Conservation (phyloP, 2,329 filamentous ascomycete species). For the Verticillium klebahnii region DNA sequence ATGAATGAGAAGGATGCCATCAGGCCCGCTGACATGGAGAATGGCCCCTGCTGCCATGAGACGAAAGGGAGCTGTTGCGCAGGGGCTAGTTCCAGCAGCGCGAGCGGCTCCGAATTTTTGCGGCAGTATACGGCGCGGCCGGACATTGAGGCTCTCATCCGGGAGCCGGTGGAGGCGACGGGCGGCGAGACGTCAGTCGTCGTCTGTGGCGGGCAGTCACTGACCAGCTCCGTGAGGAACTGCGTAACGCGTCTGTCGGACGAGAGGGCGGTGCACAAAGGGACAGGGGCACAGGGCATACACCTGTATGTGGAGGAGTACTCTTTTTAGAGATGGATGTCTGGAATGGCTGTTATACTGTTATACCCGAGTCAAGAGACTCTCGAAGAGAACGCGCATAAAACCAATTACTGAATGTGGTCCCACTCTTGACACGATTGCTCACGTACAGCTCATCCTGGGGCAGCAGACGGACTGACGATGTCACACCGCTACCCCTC, state of each 20-base stretch:
- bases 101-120: slow-evolving; percentile 24
- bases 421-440: neutral
- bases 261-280: slow-evolving; percentile 60
- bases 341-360: neutral
- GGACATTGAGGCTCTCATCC: slow-evolving; percentile 46
- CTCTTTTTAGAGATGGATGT: slow-evolving; percentile 33
- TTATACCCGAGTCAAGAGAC: neutral
- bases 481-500: neutral
- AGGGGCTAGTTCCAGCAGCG: slow-evolving; percentile 11
- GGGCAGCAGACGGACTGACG: neutral
- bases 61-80: neutral
- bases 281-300: slow-evolving; percentile 59
- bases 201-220: slow-evolving; percentile 53
- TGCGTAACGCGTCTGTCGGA: slow-evolving; percentile 52
- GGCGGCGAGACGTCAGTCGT: slow-evolving; percentile 58
- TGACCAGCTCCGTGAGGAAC: slow-evolving; percentile 50
- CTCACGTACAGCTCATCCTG: neutral
- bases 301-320: slow-evolving; percentile 58
- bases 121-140: slow-evolving; percentile 42
- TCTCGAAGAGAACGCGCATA: neutral
- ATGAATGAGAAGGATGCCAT: neutral
- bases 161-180: slow-evolving; percentile 49
- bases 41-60: slow-evolving; percentile 13
- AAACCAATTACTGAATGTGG: neutral
- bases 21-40: neutral